Percentiles rank a stretch among this genome's conserved stretches.
Conservation (phyloP, 2,329 filamentous ascomycete species). For the Helotiales sp. region DNA sequence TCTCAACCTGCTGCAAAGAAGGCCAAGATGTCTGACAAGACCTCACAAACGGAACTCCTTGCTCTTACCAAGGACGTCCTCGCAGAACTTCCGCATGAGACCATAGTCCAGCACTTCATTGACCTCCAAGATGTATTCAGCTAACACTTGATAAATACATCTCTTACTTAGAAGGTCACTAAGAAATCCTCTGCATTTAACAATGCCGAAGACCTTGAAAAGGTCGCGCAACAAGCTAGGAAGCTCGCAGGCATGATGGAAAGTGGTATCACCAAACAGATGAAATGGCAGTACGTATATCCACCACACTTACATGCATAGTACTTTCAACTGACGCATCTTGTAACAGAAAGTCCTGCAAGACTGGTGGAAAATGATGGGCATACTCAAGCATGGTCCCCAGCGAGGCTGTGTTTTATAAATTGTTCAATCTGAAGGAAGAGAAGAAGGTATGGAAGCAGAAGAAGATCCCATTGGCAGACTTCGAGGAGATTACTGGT, state of each 20-base stretch:
- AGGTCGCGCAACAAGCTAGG: background rate
- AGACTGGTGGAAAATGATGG: background rate
- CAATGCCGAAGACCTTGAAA: background rate
- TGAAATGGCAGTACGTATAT: background rate
- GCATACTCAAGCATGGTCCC: background rate
- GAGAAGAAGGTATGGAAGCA: background rate
- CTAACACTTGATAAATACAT: too few relatives aligned
- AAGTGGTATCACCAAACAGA: background rate
- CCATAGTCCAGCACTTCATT: background rate
- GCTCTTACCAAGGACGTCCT: background rate
- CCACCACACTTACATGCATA: background rate
- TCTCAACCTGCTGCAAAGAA: background rate
- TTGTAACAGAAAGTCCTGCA: background rate
- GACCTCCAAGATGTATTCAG: background rate
- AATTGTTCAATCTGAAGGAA: background rate
- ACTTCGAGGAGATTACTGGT: background rate
- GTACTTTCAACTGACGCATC: background rate
- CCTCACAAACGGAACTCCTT: background rate
- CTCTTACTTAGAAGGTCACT: too few relatives aligned
- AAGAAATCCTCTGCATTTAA: too few relatives aligned
- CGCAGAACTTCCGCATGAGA: background rate
- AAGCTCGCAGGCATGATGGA: background rate
- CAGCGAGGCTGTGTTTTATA: background rate
- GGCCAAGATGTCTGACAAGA: background rate
- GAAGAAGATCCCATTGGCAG: background rate